These are phyloP conservation scores for Leccinum boreale DNA, from an alignment of 768 basidiomycete species.

Conservation along the genomic window DNA sequence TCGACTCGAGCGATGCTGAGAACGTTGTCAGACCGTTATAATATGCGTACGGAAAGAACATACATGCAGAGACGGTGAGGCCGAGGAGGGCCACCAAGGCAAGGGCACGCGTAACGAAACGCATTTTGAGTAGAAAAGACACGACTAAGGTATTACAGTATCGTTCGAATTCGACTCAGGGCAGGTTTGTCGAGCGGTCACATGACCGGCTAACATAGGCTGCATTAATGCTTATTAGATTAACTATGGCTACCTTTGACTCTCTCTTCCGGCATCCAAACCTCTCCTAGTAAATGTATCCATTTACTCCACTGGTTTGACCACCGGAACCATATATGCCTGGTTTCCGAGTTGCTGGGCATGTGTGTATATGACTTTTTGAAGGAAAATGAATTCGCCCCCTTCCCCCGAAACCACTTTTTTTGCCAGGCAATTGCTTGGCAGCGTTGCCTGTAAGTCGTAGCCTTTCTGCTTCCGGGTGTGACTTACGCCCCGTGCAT, in stretches of 20 bases:
- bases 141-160: too few relatives aligned
- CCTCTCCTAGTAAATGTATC: constrained; percentile 90
- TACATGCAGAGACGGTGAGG: constrained; percentile 31
- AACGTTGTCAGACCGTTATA: constrained; percentile 2
- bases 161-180: constrained; percentile 14
- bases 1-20: constrained; percentile 29
- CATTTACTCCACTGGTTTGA: constrained; percentile 94
- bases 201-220: constrained; percentile 5
- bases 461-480: background rate
- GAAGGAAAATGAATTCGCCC: constrained; percentile 95
- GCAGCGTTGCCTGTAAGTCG: constrained; percentile 88
- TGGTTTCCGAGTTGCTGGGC: constrained; percentile 93
- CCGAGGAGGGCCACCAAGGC: constrained; percentile 28
- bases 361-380: constrained; percentile 99
- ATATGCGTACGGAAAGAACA: background rate
- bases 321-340: constrained; percentile 94
- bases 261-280: constrained; percentile 42
- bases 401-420: constrained; percentile 92
- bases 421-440: constrained; percentile 88
- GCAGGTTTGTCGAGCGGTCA: constrained; percentile 21
- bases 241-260: constrained; percentile 3
- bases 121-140: constrained; percentile 27
- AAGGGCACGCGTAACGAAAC: constrained; percentile 28
- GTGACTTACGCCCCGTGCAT: constrained; percentile 5
- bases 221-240: background rate